Base-by-base conservation (phyloP, 2,329 filamentous ascomycete genomes). In the Leptoxyphium fumago region DNA sequence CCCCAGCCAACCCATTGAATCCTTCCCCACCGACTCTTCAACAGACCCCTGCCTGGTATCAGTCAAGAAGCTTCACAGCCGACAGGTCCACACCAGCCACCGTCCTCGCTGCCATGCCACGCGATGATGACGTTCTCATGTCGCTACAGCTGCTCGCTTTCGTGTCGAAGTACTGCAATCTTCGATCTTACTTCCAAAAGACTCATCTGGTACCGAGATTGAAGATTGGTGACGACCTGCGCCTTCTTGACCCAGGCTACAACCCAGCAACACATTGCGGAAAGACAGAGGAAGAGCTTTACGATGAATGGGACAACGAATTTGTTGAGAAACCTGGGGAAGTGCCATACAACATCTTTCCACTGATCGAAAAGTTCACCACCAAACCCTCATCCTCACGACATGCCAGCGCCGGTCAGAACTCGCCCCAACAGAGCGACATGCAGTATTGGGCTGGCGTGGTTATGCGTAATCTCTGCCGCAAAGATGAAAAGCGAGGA, bases 391-490 rank as follows among this genome's bases (percentile, higher is more conserved):
- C 59, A 8, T 56, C 54, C 13, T 44, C 47, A 29, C 11, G 14
- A 40, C 21, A 40, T 26, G 14, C 13, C 38, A n/a, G 4, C 26
- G 41, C 40, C 15, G 18, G 18, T 28, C 21, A 11, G 18, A 46
- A 50, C 4, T 56, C 54, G 2, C 55, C 57, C 2, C 57, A 61
- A 46, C 59, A 61, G 43, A 55, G 55, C 45, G 58, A 86, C 47
- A 98, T 98, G 91, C 89, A 95, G 63, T 98, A 98, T 68, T 98
- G 91, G 91, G 91, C 91, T 14, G 91, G 89, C 49, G 91, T 98
- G 13, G 91, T 98, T 39, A 98, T 98, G 91, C 78, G 91, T 51
- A 98, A 98, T 61, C 75, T 98, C 41, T 98, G 91, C 71, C 84
- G 91, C 51, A 98, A 98, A 67, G 91, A 98, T 61, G 91, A 98